These are phyloP conservation scores for Daldinia grandis DNA, from an alignment of 495 filamentous ascomycete genomes.

Conservation along the genomic window DNA sequence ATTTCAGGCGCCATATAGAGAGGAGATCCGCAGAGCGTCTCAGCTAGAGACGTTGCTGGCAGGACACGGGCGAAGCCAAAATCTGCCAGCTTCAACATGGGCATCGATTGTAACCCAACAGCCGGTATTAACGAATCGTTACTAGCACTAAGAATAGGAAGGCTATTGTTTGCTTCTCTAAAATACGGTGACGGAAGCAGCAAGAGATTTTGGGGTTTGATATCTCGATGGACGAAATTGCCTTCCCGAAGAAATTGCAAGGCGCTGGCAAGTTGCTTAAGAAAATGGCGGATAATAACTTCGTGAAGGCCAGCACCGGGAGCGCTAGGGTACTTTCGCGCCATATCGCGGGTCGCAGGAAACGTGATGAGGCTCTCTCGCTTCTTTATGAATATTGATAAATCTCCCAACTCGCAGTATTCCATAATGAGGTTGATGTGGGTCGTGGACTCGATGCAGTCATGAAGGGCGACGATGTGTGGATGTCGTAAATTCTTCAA, in stretches of 20 bases:
- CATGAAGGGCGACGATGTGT: conserved; percentile 94
- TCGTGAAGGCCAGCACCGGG: conserved; percentile 86
- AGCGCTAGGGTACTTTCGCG: conserved; percentile 87
- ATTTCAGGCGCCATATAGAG: conserved; percentile 99
- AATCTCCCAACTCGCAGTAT: conserved; percentile 92
- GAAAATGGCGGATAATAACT: conserved; percentile 91
- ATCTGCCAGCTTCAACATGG: conserved; percentile 96
- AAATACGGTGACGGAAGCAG: conserved; percentile 83
- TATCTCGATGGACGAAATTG: conserved; percentile 93
- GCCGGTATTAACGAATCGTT: conserved; percentile 79
- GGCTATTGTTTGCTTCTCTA: conserved; percentile 50
- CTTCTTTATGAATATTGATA: conserved; percentile 95
- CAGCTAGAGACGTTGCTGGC: conserved; percentile 86
- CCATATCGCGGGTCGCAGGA: conserved; percentile 81
- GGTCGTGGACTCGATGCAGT: conserved; percentile 83
- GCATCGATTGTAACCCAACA: conserved; percentile 83
- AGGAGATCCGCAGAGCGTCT: conserved; percentile 97
- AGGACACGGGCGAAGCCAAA: conserved; percentile 95
- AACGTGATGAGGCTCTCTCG: conserved; percentile 79
- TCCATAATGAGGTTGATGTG: conserved; percentile 99
- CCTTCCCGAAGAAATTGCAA: conserved; percentile 84
- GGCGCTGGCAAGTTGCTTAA: conserved; percentile 94
- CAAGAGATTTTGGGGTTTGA: conserved; percentile 96
- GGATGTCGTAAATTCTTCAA: conserved; percentile 91
- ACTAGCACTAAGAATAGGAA: conserved; percentile 67